phyloP scores from a whole-genome alignment of 2,329 filamentous ascomycete species.

The Chaetomiaceae sp. region DNA sequence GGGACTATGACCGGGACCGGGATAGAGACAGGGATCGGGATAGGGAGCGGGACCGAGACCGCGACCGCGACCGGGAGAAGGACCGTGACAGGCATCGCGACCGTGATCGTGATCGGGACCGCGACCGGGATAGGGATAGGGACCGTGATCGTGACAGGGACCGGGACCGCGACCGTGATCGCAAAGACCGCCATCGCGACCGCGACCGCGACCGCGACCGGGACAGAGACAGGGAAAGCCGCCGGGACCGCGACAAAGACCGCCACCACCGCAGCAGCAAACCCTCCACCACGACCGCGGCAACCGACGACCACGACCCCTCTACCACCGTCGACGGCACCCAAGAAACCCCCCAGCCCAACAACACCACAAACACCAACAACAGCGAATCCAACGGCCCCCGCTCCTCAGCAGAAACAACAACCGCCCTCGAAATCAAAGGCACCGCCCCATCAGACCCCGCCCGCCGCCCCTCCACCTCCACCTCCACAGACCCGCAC shows the following conservation, averaged over 20 bases:
- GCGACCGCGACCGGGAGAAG: conserved; percentile 27
- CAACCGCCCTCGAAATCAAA: conserved; percentile 34
- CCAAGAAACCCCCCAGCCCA: background rate
- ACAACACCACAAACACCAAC: background rate
- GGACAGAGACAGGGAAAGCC: conserved; percentile 15
- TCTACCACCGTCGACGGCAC: background rate
- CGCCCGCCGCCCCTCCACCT: conserved; percentile 36
- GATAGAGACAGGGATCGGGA: conserved; percentile 36
- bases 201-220: conserved; percentile 10
- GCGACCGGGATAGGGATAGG: conserved; percentile 29
- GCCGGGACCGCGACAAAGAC: conserved; percentile 27
- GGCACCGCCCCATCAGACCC: conserved; percentile 31
- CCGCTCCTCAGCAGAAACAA: too few species aligned
- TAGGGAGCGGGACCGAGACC: conserved; percentile 35
- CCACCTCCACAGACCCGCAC: conserved; percentile 49
- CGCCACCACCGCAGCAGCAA: conserved; percentile 35
- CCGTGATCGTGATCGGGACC: conserved; percentile 36
- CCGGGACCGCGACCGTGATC: conserved; percentile 13
- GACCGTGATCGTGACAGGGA: conserved; percentile 8
- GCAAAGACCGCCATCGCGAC: conserved; percentile 31
- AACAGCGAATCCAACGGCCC: conserved; percentile 37
- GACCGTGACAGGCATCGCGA: conserved; percentile 36
- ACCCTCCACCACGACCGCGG: conserved; percentile 22
- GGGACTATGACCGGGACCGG: conserved; percentile 33
- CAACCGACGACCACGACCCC: background rate